Base-by-base conservation (phyloP, 148 eudicot genomes). In the Fallopia convolvulus region DNA sequence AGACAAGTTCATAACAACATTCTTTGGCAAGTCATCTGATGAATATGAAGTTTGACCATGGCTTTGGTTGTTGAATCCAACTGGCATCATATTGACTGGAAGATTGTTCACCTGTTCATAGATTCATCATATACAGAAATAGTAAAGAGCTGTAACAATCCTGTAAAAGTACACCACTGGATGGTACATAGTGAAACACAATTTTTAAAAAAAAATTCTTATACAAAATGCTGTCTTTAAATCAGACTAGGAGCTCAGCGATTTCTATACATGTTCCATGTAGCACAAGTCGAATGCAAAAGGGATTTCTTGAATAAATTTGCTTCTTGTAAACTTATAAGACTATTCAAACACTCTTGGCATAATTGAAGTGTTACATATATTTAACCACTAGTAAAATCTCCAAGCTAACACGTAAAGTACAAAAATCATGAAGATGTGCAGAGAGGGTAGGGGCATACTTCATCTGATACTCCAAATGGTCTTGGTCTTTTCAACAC, bases 11-110 rank as follows among this genome's bases (percentile, higher is more conserved):
- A 89, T 88, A 48, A 87, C 86, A 36, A 91, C 90, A 23, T 85
- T 79, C 83, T 87, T 91, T 15, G 97, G 99, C 77, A 95, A 85
- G 83, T 95, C 97, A 77, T 88, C 90, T 50, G 89, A 86, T 76
- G 91, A 88, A 80, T 86, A 89, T 71, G 97, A 85, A 78, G 88
- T 89, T 78, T 86, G 93, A 70, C 90, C 93, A 77, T 91, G 97
- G 73, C 78, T 86, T 79, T 89, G 97, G 83, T 81, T 82, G 61
- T 83, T 73, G 78, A 83, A 92, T 15, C 89, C 89, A 78, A 86
- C 81, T 46, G 96, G 93, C 79, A 89, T 84, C 78, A 93, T 87
- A 83, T 93, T 90, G 79, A 85, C 86, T 80, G 96, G 91, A 65
- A 86, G 72, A 83, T 87, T 86, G 78, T 78, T 91, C 70, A 85